These are phyloP conservation scores for Malus fusca DNA, from an alignment of 306 rosid genomes.

Conservation along the genomic window DNA sequence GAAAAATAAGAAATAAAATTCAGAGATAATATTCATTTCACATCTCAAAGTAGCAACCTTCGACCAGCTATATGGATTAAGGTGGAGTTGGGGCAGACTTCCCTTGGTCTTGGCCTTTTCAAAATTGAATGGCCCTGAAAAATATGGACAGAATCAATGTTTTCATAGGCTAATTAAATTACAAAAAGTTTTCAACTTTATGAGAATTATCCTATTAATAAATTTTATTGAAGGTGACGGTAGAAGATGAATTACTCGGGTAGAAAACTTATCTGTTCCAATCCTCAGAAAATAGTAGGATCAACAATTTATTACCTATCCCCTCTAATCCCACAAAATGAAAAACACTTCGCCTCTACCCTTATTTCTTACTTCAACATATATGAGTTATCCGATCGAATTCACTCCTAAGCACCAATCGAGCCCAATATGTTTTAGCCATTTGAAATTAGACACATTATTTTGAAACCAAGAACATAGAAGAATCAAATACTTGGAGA, in stretches of 20 bases:
- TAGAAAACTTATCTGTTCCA: no score
- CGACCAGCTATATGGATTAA: conserved; percentile 91
- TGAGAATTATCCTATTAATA: neutral
- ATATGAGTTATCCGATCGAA: no score
- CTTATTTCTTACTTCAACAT: no score
- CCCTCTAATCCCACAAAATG: no score
- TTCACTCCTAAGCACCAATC: no score
- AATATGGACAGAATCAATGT: neutral
- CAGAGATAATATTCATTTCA: conserved; percentile 3
- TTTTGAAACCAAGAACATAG: neutral
- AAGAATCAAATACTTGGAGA: neutral
- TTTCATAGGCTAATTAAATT: neutral
- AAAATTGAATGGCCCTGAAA: conserved; percentile 87
- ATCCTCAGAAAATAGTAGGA: no score
- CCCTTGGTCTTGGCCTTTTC: conserved; percentile 48
- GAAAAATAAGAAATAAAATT: neutral
- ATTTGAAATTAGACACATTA: neutral
- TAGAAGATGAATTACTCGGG: no score
- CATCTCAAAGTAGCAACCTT: conserved; percentile 40
- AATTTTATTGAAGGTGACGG: neutral
- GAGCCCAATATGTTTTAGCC: neutral
- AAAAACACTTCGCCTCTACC: no score
- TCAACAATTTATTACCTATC: no score
- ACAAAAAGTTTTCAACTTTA: neutral
- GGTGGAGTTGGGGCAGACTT: conserved; percentile 56